A percentile compares a stretch with the other conserved stretches of the same genome.
phyloP scores from a whole-genome alignment of 768 basidiomycete species.

The Termitomyces bulborhizus region DNA sequence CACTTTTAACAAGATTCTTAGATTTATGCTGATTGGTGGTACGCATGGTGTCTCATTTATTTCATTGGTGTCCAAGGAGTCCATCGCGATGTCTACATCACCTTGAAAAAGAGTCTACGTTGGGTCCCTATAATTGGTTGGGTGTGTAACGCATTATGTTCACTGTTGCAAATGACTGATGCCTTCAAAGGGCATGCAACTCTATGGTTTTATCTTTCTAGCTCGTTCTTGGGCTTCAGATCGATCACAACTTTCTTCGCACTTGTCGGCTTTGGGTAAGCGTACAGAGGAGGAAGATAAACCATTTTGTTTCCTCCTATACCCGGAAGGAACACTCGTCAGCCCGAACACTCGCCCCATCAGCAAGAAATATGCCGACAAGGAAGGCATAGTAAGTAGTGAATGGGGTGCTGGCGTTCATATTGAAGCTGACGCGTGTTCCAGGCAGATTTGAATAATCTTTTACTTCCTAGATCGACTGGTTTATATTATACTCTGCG shows the following conservation, averaged over 20 bases:
- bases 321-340: constrained; percentile 95
- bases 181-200: constrained; percentile 76
- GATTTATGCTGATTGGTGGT: constrained; percentile 85
- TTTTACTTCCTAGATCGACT: constrained; percentile 89
- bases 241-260: constrained; percentile 53
- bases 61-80: constrained; percentile 56
- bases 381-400: constrained; percentile 77
- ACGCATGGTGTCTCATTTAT: constrained; percentile 79
- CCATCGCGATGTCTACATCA: constrained; percentile 77
- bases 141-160: constrained; percentile 35
- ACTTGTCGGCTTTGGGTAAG: constrained; percentile 63
- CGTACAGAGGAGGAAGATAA: constrained; percentile 61
- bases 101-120: constrained; percentile 87
- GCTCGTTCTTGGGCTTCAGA: constrained; percentile 90
- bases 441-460: constrained; percentile 73
- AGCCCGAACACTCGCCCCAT: constrained; percentile 80
- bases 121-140: constrained; percentile 83
- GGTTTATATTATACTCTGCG: constrained; percentile 84
- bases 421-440: not conserved
- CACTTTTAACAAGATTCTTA: constrained; percentile 18
- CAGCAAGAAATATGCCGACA: constrained; percentile 84
- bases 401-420: not conserved
- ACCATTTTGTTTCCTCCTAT: constrained; percentile 79
- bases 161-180: constrained; percentile 2
- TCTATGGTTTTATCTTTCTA: constrained; percentile 91